These are phyloP conservation scores for Apiosordaria backusii DNA, from an alignment of 495 filamentous ascomycete species.

Conservation along the genomic window DNA sequence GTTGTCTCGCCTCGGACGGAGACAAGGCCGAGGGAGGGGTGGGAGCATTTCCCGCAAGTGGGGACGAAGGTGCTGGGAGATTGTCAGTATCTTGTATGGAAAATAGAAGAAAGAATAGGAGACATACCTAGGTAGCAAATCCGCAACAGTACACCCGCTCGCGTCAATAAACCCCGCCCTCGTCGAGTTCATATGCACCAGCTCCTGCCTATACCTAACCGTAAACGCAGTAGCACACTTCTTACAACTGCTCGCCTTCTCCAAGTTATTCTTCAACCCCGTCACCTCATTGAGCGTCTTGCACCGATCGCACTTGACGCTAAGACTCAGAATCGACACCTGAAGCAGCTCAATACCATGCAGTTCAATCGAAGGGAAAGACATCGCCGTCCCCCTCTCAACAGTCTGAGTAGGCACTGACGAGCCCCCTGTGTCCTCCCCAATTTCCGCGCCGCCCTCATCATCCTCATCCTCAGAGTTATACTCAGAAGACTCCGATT, in stretches of 20 bases:
- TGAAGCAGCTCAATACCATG: conserved; percentile 80
- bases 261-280: conserved; percentile 51
- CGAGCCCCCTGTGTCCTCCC: conserved; percentile 33
- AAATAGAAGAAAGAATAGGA: conserved; percentile 4
- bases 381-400: conserved; percentile 71
- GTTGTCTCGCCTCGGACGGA: conserved; percentile 71
- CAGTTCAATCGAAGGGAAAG: conserved; percentile 77
- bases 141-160: conserved; percentile 70
- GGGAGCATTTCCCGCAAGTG: conserved; percentile 78
- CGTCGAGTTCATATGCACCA: conserved; percentile 72
- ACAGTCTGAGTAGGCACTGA: conserved; percentile 31
- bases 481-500: conserved; percentile 23
- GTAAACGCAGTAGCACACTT: conserved; percentile 71
- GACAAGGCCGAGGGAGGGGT: conserved; percentile 59
- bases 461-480: conserved; percentile 46
- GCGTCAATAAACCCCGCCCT: conserved; percentile 83
- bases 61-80: conserved; percentile 67
- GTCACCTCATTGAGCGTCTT: conserved; percentile 71
- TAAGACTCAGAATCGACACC: conserved; percentile 62
- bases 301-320: conserved; percentile 80
- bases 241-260: conserved; percentile 56
- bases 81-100: conserved; percentile 7
- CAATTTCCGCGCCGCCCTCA: conserved; percentile 43
- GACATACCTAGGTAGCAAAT: conserved; percentile 71
- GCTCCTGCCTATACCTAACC: conserved; percentile 67